Conservation (phyloP, 257 asterid genomes). For the Gentiana dahurica region DNA sequence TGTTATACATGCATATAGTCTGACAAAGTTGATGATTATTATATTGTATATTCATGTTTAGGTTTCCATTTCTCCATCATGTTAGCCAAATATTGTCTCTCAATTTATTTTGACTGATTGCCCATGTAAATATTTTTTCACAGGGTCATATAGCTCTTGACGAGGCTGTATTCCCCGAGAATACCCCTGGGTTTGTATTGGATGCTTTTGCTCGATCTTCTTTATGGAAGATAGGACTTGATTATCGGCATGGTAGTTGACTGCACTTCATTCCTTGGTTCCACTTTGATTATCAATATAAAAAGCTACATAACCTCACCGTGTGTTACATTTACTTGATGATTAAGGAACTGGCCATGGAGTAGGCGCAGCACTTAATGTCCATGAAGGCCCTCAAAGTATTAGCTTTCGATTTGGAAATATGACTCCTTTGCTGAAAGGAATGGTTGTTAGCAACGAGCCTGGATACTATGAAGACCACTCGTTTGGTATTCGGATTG, state of each 20-base stretch:
- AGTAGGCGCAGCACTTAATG: slow-evolving; percentile 97
- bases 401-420: slow-evolving; percentile 95
- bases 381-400: slow-evolving; percentile 99
- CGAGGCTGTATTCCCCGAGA: slow-evolving; percentile 90
- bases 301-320: slow-evolving; percentile 5
- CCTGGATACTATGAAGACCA: slow-evolving; percentile 99
- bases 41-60: too few relatives aligned
- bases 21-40: too few relatives aligned
- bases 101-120: not conserved
- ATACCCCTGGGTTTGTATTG: slow-evolving; percentile 88
- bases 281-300: not conserved
- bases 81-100: too few relatives aligned
- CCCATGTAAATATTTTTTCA: not conserved
- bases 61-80: too few relatives aligned
- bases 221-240: slow-evolving; percentile 97
- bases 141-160: slow-evolving; percentile 99
- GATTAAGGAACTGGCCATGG: slow-evolving; percentile 94
- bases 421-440: slow-evolving; percentile 77
- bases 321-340: slow-evolving; percentile 5
- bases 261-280: slow-evolving; percentile 2
- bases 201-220: slow-evolving; percentile 95
- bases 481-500: slow-evolving; percentile 92
- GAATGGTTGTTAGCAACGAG: slow-evolving; percentile 98
- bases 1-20: too few relatives aligned
- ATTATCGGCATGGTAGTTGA: slow-evolving; percentile 84